phyloP scores from a whole-genome alignment of 2,329 filamentous ascomycete species.

The Coniochaeta pulveracea region DNA sequence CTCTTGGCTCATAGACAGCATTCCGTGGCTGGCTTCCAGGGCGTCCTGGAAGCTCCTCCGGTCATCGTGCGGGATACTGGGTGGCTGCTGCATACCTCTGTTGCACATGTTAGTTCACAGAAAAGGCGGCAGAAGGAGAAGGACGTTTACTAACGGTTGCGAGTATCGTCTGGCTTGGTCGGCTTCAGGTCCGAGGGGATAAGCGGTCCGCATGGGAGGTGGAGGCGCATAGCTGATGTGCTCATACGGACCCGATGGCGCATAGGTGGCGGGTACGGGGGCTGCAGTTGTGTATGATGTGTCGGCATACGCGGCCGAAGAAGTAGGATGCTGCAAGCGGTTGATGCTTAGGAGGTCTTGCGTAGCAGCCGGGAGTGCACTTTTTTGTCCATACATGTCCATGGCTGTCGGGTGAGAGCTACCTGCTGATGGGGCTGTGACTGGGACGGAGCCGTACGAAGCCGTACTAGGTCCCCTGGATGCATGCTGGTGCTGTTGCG shows the following conservation, averaged over 20 bases:
- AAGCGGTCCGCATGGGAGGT: slow-evolving; percentile 48
- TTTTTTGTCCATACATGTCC: slow-evolving; percentile 49
- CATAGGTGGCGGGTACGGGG: slow-evolving; percentile 53
- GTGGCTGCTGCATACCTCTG: slow-evolving; percentile 3
- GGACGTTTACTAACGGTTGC: slow-evolving; percentile 65
- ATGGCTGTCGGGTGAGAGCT: slow-evolving; percentile 46
- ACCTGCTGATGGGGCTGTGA: slow-evolving; percentile 65
- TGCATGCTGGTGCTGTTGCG: slow-evolving; percentile 27
- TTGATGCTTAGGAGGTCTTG: slow-evolving; percentile 66
- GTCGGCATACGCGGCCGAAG: slow-evolving; percentile 59
- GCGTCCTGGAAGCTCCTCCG: slow-evolving; percentile 58
- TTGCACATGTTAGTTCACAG: slow-evolving; percentile 14
- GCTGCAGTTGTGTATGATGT: slow-evolving; percentile 57
- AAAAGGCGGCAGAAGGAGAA: slow-evolving; percentile 26
- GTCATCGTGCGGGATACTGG: slow-evolving; percentile 17
- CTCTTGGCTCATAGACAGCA: slow-evolving; percentile 93
- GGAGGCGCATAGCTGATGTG: slow-evolving; percentile 65
- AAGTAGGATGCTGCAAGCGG: slow-evolving; percentile 46
- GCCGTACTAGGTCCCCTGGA: slow-evolving; percentile 43
- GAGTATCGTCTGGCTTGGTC: slow-evolving; percentile 58
- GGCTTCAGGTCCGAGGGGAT: slow-evolving; percentile 44
- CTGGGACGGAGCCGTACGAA: slow-evolving; percentile 60
- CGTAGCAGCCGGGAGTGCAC: slow-evolving; percentile 57
- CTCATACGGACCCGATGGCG: slow-evolving; percentile 62
- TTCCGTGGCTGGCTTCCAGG: slow-evolving; percentile 84